Base-by-base conservation (phyloP, 768 basidiomycete genomes). In the Auriscalpium vulgare region DNA sequence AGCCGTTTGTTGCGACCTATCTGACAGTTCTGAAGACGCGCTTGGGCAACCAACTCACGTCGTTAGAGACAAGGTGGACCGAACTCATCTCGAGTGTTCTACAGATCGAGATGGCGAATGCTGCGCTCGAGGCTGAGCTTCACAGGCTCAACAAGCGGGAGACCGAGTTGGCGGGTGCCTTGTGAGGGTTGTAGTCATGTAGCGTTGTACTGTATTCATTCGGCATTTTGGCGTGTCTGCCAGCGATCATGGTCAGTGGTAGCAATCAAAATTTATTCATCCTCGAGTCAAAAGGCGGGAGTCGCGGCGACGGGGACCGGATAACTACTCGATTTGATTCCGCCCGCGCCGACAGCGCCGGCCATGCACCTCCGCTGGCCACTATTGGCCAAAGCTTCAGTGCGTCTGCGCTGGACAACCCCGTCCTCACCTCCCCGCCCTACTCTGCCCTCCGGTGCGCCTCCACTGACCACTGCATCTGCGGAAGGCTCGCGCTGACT, bases 41-140 rank as follows among this genome's bases (percentile, higher is more conserved):
- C 9, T 73, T 86, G 17, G 94, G 94, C 52, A 77, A 81, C 51
- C 90, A 94, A 63, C 73, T 98, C 56, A 88, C 83, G 34, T 74
- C 82, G 9, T 73, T 97, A 57, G 94, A 97, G 71, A 87, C 82
- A 38, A 79, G 85, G 59, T 98, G 95, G 95, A 95, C 91, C 19
- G 91, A 94, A 71, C 76, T 97, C 48, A 85, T 98, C 55, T 93
- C 91, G 53, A 87, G 72, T 52, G 88, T 95, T 47, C 73, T 97
- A 56, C 95, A 97, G 71, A 88, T 97, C 61, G 95, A 97, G 76
- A 85, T 98, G 83, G 95, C 94, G 16, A 95, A 93, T 67, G 79
- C 85, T 44, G 91, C 92, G 29, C 69, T 97, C 68, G 92, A 94
- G 62, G 84, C 76, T 6, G 92, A 97, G 65, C 77, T 97, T 49